phyloP scores from a whole-genome alignment of 495 filamentous ascomycete species.

The Neurospora sp. region DNA sequence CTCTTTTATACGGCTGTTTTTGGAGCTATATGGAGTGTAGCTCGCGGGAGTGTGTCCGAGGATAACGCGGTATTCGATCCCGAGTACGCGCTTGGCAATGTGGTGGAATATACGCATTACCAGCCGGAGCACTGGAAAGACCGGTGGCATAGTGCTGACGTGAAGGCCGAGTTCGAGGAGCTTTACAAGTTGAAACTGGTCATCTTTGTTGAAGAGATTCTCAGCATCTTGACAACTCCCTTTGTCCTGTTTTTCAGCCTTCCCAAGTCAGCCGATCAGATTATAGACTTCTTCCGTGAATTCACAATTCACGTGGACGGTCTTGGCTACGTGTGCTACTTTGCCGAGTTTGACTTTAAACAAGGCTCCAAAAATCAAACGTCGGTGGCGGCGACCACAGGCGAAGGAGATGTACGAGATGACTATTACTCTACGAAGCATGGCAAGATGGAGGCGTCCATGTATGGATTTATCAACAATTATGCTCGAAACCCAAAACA shows the following conservation, averaged over 20 bases:
- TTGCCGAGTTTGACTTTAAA: slow-evolving; percentile 97
- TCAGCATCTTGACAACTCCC: slow-evolving; percentile 86
- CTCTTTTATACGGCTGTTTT: slow-evolving; percentile 71
- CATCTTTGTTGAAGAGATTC: slow-evolving; percentile 84
- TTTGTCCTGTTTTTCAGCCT: slow-evolving; percentile 81
- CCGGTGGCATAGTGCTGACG: slow-evolving; percentile 78
- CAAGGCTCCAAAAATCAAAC: slow-evolving; percentile 54
- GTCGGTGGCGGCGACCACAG: slow-evolving; percentile 13
- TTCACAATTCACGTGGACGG: slow-evolving; percentile 97
- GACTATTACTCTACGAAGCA: slow-evolving; percentile 94
- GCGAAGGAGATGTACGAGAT: slow-evolving; percentile 55
- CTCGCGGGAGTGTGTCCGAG: slow-evolving; percentile 69
- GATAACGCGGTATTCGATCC: slow-evolving; percentile 88
- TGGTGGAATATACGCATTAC: slow-evolving; percentile 88
- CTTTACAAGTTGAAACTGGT: slow-evolving; percentile 83
- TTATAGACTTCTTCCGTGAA: slow-evolving; percentile 96
- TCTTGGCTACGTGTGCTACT: slow-evolving; percentile 89
- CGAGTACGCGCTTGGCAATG: slow-evolving; percentile 73
- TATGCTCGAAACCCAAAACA: slow-evolving; percentile 61
- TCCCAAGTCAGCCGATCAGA: slow-evolving; percentile 79
- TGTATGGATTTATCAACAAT: slow-evolving; percentile 85
- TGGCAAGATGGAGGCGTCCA: slow-evolving; percentile 93
- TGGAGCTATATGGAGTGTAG: slow-evolving; percentile 64
- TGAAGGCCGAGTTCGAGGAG: slow-evolving; percentile 70
- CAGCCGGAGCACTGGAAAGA: slow-evolving; percentile 79